These are phyloP conservation scores for Scedosporium minutisporum DNA, from an alignment of 2,329 filamentous ascomycete species.

Conservation along the genomic window DNA sequence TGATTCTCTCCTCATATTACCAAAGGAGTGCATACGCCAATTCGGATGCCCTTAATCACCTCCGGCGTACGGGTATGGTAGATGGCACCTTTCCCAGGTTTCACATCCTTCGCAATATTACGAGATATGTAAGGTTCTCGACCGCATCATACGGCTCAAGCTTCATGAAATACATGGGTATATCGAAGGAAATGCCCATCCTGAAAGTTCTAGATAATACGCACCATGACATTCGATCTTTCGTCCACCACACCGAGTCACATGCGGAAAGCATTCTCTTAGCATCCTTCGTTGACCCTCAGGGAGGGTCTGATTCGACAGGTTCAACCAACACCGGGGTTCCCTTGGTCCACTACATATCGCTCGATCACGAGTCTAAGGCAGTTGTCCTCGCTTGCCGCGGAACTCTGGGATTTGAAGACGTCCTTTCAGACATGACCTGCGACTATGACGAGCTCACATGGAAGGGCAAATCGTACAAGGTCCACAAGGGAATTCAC, in stretches of 20 bases:
- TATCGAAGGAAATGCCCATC: conserved; percentile 38
- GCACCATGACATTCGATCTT: conserved; percentile 53
- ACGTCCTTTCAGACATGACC: conserved; percentile 63
- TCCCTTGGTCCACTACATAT: conserved; percentile 64
- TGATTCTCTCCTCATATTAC: conserved; percentile 39
- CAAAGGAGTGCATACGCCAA: conserved; percentile 38
- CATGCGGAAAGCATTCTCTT: conserved; percentile 51
- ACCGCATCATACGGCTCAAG: conserved; percentile 57
- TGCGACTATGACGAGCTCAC: conserved; percentile 60
- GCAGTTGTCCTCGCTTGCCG: conserved; percentile 65
- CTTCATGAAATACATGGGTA: conserved; percentile 54
- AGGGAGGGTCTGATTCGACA: conserved; percentile 55
- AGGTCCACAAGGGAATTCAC: conserved; percentile 67
- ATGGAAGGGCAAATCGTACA: conserved; percentile 56
- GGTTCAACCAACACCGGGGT: conserved; percentile 57
- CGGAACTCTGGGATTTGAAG: conserved; percentile 64
- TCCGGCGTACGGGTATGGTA: conserved; percentile 43
- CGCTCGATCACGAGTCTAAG: conserved; percentile 60
- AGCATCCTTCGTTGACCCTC: conserved; percentile 60
- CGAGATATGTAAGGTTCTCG: conserved; percentile 56
- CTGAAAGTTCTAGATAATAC: conserved; percentile 32
- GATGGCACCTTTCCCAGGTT: conserved; percentile 49
- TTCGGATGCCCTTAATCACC: conserved; percentile 35
- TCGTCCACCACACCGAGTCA: conserved; percentile 52
- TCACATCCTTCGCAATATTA: conserved; percentile 52